phyloP scores from a whole-genome alignment of 768 basidiomycete species.

The Gloeophyllum trabeum region DNA sequence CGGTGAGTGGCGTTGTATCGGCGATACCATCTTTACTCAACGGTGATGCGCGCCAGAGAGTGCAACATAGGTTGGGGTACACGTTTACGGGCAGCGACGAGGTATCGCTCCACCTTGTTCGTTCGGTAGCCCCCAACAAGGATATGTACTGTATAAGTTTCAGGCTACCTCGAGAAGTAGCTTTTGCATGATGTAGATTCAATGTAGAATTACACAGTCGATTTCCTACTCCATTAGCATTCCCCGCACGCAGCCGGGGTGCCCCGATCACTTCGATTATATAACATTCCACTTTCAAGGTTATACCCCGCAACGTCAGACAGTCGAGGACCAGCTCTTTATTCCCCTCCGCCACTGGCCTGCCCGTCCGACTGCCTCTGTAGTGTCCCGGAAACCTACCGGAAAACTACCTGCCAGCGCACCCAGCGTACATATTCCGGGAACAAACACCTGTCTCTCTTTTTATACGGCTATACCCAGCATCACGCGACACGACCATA shows the following conservation, averaged over 20 bases:
- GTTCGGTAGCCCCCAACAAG: slow-evolving; percentile 91
- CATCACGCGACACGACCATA: too few species aligned
- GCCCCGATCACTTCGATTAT: not conserved
- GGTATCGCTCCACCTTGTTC: slow-evolving; percentile 59
- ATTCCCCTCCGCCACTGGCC: too few species aligned
- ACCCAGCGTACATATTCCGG: too few species aligned
- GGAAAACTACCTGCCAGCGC: too few species aligned
- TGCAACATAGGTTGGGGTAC: slow-evolving; percentile 52
- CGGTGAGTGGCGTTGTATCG: slow-evolving; percentile 38
- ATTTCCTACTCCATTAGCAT: too few species aligned
- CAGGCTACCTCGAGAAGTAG: slow-evolving; percentile 41
- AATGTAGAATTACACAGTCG: too few species aligned
- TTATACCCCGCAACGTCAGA: too few species aligned
- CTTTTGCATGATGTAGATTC: slow-evolving; percentile 16
- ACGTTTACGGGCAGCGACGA: slow-evolving; percentile 36
- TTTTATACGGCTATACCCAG: too few species aligned
- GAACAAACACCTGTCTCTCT: too few species aligned
- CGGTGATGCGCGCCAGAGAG: slow-evolving; percentile 37
- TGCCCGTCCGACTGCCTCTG: slow-evolving; percentile 6
- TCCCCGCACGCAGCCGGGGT: too few species aligned
- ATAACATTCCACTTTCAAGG: not conserved
- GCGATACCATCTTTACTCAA: slow-evolving; percentile 8
- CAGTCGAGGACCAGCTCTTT: too few species aligned
- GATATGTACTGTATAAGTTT: slow-evolving; percentile 98
- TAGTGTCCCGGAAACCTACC: too few species aligned